A percentile compares a stretch with the other conserved stretches of the same genome.
These are phyloP conservation scores for Sclerotinia trifoliorum DNA, from an alignment of 2,329 filamentous ascomycete genomes.

Conservation along the genomic window DNA sequence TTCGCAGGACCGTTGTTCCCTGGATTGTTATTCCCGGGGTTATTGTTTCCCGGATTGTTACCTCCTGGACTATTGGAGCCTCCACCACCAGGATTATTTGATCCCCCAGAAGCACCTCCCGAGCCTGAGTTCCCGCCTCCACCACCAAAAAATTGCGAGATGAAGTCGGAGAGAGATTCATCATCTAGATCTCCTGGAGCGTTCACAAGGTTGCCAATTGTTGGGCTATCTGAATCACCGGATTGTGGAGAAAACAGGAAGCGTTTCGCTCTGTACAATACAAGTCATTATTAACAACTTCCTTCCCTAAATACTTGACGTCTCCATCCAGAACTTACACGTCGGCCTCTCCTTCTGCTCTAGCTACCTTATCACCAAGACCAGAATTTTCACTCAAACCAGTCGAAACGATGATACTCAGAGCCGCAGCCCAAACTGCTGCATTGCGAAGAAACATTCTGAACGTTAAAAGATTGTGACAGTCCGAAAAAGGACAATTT, in stretches of 20 bases:
- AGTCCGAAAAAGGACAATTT: background rate
- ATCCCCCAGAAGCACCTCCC: background rate
- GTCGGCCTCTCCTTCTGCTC: background rate
- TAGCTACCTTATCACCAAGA: slow-evolving; percentile 3
- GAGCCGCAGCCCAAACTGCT: slow-evolving; percentile 4
- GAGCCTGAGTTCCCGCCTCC: background rate
- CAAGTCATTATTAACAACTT: background rate
- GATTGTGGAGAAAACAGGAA: background rate
- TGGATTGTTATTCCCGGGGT: background rate
- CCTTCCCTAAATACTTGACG: background rate
- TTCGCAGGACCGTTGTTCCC: background rate
- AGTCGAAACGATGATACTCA: slow-evolving; percentile 2
- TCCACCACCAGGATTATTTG: background rate
- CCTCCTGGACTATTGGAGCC: background rate
- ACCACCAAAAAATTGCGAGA: background rate
- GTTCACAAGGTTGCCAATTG: background rate
- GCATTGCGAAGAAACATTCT: background rate
- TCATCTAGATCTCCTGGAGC: background rate
- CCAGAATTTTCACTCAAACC: slow-evolving; percentile 3
- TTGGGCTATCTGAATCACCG: background rate
- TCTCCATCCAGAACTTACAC: background rate
- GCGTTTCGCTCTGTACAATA: background rate
- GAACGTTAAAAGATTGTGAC: slow-evolving; percentile 5
- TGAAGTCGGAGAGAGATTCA: background rate
- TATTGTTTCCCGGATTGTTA: background rate